phyloP scores from a whole-genome alignment of 345 rosid genomes.

The Arabidopsis arenosa region DNA sequence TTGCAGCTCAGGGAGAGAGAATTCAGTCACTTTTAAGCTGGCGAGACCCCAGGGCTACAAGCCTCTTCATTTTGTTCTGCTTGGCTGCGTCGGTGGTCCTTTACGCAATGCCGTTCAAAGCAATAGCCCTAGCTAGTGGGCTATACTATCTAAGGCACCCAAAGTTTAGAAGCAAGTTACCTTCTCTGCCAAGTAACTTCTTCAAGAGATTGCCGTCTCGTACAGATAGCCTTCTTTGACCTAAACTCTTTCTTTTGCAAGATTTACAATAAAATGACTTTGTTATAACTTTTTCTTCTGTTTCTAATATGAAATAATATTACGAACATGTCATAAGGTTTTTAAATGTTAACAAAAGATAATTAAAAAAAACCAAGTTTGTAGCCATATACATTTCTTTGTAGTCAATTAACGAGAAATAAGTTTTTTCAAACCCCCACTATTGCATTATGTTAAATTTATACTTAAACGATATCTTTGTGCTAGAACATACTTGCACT shows the following conservation, averaged over 20 bases:
- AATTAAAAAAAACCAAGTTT: too few species aligned
- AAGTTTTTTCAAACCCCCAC: too few species aligned
- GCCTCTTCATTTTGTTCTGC: conserved; percentile 72
- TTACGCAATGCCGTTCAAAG: conserved; percentile 68
- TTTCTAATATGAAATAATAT: background rate
- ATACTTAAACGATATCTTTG: too few species aligned
- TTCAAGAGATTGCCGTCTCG: conserved; percentile 76
- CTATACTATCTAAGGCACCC: conserved; percentile 77
- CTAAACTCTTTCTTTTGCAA: conserved; percentile 16
- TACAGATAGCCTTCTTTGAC: conserved; percentile 66
- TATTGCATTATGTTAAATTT: too few species aligned
- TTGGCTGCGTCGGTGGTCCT: conserved; percentile 73
- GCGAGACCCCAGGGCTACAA: conserved; percentile 87
- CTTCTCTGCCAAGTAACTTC: conserved; percentile 81
- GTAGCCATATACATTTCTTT: too few species aligned
- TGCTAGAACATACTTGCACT: too few species aligned
- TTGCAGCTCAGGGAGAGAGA: conserved; percentile 90
- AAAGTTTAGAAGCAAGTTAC: conserved; percentile 82
- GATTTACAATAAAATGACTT: conserved; percentile 7
- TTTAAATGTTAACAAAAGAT: too few species aligned
- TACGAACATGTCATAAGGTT: too few species aligned
- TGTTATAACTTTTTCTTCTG: background rate
- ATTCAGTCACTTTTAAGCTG: conserved; percentile 68
- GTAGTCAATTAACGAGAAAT: too few species aligned
- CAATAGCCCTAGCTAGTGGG: conserved; percentile 60